Percentiles rank a stretch among this genome's conserved stretches.
Evolutionary conservation across 306 rosid species (phyloP).

Genomic region (Cotoneaster glaucophyllus): DNA sequence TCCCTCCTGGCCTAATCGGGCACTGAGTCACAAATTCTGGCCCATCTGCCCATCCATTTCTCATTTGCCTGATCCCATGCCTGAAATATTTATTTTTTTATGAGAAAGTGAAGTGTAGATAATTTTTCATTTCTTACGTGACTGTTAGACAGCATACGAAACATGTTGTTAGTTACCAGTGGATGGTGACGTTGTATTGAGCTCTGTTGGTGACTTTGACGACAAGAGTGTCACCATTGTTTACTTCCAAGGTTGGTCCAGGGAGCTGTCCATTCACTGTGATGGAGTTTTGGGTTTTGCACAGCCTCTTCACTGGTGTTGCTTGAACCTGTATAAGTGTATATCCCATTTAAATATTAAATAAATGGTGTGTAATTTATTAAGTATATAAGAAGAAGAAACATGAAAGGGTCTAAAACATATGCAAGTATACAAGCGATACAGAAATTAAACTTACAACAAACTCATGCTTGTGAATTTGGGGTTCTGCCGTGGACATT

Average conservation of each 20-base stretch:
- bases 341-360: not conserved
- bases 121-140: not conserved
- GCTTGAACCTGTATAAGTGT: conserved; percentile 54
- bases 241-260: conserved; percentile 83
- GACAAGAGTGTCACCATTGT: conserved; percentile 73
- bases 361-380: not conserved
- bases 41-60: conserved; percentile 97
- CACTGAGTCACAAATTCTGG: conserved; percentile 95
- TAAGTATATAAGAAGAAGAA: not conserved
- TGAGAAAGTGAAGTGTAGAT: not conserved
- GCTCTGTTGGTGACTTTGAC: conserved; percentile 81
- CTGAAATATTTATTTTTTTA: conserved; percentile 19
- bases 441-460: conserved; percentile 40
- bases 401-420: not conserved
- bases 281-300: conserved; percentile 69
- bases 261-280: conserved; percentile 90
- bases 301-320: conserved; percentile 98
- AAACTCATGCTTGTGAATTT: conserved; percentile 62
- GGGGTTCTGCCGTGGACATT: conserved; percentile 44
- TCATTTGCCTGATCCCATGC: conserved; percentile 84
- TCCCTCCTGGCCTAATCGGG: conserved; percentile 80
- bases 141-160: not conserved
- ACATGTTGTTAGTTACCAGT: conserved; percentile 42
- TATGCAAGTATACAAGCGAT: not conserved
- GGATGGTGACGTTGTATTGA: conserved; percentile 76